phyloP scores from a whole-genome alignment of 2,329 filamentous ascomycete species.

The Xylariomycetidae sp. region DNA sequence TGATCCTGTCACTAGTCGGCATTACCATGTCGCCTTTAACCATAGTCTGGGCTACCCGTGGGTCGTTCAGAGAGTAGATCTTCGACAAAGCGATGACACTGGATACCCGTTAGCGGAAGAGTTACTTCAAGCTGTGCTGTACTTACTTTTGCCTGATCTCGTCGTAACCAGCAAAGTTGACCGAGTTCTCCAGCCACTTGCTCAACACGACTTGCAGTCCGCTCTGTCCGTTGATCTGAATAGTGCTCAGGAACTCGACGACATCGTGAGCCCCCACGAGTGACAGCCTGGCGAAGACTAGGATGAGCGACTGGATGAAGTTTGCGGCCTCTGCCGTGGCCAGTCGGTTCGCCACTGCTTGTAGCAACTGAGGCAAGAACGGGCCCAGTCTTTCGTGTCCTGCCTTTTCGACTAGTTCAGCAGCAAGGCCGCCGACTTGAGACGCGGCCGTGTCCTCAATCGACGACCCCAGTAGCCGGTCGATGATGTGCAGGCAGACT shows the following conservation, averaged over 20 bases:
- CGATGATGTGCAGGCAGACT: conserved; percentile 84
- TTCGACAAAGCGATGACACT: conserved; percentile 91
- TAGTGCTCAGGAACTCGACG: conserved; percentile 81
- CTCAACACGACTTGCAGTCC: conserved; percentile 84
- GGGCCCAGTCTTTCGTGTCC: conserved; percentile 86
- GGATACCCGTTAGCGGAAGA: conserved; percentile 24
- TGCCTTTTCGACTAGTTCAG: conserved; percentile 91
- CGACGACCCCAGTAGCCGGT: conserved; percentile 73
- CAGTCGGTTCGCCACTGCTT: conserved; percentile 80
- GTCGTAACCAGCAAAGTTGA: conserved; percentile 96
- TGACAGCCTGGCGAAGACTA: conserved; percentile 89
- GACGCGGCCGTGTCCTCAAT: conserved; percentile 92
- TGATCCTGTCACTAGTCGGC: conserved; percentile 72
- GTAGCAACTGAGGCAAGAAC: conserved; percentile 80
- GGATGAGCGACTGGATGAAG: conserved; percentile 91
- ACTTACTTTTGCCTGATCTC: conserved; percentile 92
- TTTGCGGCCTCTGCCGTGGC: conserved; percentile 75
- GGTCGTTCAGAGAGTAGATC: conserved; percentile 80
- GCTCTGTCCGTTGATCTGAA: conserved; percentile 71
- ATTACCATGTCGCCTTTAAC: conserved; percentile 92
- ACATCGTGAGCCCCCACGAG: conserved; percentile 80
- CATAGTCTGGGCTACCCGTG: conserved; percentile 68
- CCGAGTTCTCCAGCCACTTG: conserved; percentile 96
- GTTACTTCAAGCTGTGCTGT: background rate
- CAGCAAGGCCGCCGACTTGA: conserved; percentile 92